Conservation (phyloP, 805 yeast genomes). For the Candida sphagnicola region DNA sequence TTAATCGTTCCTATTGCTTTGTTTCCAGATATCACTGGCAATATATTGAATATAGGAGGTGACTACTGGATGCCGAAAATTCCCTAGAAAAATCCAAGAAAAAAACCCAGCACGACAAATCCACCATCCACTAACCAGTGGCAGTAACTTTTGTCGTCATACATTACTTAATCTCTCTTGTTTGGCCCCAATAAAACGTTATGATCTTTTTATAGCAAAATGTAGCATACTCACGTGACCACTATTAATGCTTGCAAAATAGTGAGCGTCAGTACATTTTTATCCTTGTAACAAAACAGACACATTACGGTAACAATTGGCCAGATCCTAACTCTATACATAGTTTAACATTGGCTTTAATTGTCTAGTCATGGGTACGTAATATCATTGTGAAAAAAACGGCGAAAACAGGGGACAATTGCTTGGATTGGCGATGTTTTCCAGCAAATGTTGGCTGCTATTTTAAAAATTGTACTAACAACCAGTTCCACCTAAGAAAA, state of each 20-base stretch:
- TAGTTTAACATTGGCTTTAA: neutral
- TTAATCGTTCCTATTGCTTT: no score
- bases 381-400: neutral
- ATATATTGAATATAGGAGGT: no score
- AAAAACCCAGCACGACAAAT: no score
- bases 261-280: neutral
- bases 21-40: no score
- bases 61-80: no score
- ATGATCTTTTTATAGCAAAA: no score
- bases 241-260: neutral
- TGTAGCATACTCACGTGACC: neutral
- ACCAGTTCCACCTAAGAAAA: constrained; percentile 41
- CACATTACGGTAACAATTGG: neutral
- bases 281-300: neutral
- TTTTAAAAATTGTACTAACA: constrained; percentile 1
- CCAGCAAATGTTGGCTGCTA: no score
- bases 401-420: neutral
- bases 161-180: neutral
- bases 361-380: neutral
- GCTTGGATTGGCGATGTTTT: neutral
- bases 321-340: neutral
- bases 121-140: no score
- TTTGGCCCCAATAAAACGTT: neutral
- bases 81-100: no score
- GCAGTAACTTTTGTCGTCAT: no score